Percentiles rank a stretch among this genome's conserved stretches.
phyloP scores from a whole-genome alignment of 176 grass and related monocot genomes.

The Secale cereale region DNA sequence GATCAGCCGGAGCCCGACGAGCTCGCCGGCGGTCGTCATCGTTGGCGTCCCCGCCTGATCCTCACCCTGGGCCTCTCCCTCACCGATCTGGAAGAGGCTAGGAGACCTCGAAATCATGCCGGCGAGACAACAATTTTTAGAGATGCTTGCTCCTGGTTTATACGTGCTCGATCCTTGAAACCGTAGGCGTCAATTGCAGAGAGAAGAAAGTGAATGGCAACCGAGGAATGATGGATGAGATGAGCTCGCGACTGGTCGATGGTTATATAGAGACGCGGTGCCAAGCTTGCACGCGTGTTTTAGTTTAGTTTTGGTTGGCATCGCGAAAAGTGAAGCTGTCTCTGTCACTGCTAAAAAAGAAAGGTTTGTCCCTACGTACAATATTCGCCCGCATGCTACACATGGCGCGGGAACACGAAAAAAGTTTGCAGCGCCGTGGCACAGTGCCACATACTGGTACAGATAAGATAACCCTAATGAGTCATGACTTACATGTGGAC shows the following conservation, averaged over 20 bases:
- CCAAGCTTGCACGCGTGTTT: background rate
- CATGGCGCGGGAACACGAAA: background rate
- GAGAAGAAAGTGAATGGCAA: background rate
- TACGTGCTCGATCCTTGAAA: background rate
- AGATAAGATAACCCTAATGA: slow-evolving; percentile 22
- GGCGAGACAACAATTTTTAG: background rate
- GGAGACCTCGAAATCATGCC: slow-evolving; percentile 33
- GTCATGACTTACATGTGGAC: background rate
- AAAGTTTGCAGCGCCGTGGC: background rate
- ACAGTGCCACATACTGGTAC: background rate
- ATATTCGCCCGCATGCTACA: slow-evolving; percentile 24
- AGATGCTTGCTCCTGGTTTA: background rate
- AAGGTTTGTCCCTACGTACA: background rate
- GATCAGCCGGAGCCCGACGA: slow-evolving; percentile 63
- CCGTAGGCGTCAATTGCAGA: background rate
- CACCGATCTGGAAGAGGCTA: slow-evolving; percentile 32
- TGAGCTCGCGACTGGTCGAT: background rate
- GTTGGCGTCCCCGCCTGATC: background rate
- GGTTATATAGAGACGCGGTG: slow-evolving; percentile 21
- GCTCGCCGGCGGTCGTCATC: slow-evolving; percentile 4
- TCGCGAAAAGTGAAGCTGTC: background rate
- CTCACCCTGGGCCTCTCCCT: background rate
- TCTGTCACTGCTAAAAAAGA: background rate
- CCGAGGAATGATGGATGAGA: background rate
- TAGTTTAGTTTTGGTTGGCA: background rate